Percentiles rank a stretch among this genome's conserved stretches.
These are phyloP conservation scores for Globisporangium orthogonon DNA, from an alignment of 352 stramenopile genomes.

Conservation along the genomic window DNA sequence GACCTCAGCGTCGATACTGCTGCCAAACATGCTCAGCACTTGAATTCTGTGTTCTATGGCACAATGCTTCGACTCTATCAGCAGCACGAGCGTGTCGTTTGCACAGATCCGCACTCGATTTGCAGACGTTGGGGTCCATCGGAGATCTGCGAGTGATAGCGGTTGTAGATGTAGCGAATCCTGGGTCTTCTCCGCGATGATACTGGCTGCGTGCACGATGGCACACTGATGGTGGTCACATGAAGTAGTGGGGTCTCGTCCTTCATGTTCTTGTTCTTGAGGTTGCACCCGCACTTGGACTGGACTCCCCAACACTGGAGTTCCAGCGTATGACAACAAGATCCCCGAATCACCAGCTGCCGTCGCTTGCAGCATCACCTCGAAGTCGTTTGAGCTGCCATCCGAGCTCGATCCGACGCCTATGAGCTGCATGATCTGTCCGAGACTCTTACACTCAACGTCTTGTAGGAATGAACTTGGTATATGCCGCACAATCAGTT, in stretches of 20 bases:
- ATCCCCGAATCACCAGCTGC: neutral
- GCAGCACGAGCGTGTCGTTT: conserved; percentile 5
- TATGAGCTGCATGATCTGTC: neutral
- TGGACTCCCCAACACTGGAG: conserved; percentile 2
- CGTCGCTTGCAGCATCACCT: neutral
- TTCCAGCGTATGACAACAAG: conserved; percentile 1
- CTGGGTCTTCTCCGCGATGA: neutral
- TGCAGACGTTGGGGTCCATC: neutral
- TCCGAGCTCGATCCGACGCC: neutral
- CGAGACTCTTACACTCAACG: neutral
- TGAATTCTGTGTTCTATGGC: neutral
- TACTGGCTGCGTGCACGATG: conserved; percentile 1
- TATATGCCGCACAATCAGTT: neutral
- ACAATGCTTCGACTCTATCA: neutral
- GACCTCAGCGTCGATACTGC: neutral
- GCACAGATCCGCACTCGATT: conserved; percentile 2
- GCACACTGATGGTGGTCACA: neutral
- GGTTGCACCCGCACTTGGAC: neutral
- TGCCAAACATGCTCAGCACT: neutral
- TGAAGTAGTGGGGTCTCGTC: neutral
- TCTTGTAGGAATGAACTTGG: neutral
- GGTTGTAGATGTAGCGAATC: no score
- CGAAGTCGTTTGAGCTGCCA: neutral
- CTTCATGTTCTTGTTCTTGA: neutral
- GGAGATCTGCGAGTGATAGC: neutral